phyloP scores from a whole-genome alignment of 2,329 filamentous ascomycete genomes.

The Leptographium wingfieldii region DNA sequence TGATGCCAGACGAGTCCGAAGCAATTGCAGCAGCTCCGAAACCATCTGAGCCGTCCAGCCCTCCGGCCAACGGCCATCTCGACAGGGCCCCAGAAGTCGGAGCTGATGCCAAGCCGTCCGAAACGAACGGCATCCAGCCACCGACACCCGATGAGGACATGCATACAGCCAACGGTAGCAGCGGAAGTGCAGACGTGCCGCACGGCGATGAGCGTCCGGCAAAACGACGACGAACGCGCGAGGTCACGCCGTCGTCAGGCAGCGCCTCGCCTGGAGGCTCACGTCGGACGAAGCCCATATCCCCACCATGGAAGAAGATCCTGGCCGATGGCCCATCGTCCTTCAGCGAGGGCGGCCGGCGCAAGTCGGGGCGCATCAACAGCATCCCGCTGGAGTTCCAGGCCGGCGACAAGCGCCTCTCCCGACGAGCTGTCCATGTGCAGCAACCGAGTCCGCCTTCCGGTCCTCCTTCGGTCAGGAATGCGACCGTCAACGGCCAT shows the following conservation, averaged over 20 bases:
- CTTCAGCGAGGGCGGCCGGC: conserved; percentile 60
- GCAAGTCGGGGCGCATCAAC: conserved; percentile 55
- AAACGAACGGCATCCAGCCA: not conserved
- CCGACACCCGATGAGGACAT: not conserved
- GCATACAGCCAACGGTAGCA: conserved; percentile 14
- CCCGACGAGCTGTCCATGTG: conserved; percentile 30
- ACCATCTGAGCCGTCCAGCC: conserved; percentile 4
- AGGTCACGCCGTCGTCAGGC: conserved; percentile 24
- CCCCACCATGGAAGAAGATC: conserved; percentile 88
- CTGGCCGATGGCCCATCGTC: conserved; percentile 78
- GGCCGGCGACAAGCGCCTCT: conserved; percentile 36
- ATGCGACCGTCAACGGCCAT: conserved; percentile 10
- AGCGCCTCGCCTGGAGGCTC: conserved; percentile 18
- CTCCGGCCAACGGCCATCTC: not conserved
- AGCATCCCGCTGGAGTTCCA: conserved; percentile 39
- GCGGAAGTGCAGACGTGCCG: conserved; percentile 9
- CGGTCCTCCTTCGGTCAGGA: conserved; percentile 10
- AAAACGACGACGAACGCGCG: conserved; percentile 52
- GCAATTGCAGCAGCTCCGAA: conserved; percentile 6
- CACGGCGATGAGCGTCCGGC: conserved; percentile 33
- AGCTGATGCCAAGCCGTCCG: not conserved
- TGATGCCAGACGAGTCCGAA: conserved; percentile 3
- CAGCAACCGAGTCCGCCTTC: conserved; percentile 21
- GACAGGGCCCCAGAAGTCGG: not conserved
- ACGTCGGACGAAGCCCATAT: conserved; percentile 42